phyloP scores from a whole-genome alignment of 805 yeast genomes.

The Suhomyces faveliae region DNA sequence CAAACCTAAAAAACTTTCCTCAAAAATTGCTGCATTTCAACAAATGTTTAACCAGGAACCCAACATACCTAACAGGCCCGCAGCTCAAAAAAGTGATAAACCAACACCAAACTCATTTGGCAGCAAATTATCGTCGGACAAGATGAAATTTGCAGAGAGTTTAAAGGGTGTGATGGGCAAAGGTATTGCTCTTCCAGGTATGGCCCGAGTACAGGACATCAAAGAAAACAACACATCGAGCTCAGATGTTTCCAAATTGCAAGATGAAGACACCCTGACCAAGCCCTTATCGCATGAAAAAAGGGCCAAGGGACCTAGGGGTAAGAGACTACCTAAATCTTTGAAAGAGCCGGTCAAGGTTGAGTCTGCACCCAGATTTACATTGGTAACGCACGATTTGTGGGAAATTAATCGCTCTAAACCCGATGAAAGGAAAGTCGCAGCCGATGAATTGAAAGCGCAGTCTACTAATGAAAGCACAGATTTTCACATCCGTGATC shows the following conservation, averaged over 20 bases:
- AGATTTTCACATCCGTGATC: neutral
- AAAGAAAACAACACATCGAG: neutral
- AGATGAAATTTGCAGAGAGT: constrained; percentile 53
- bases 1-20: constrained; percentile 74
- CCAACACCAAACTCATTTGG: neutral
- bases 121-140: constrained; percentile 33
- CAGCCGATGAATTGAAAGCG: neutral
- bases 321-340: constrained; percentile 64
- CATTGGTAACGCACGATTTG: constrained; percentile 29
- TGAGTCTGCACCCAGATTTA: constrained; percentile 35
- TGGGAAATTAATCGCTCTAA: constrained; percentile 32
- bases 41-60: constrained; percentile 55
- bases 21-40: constrained; percentile 79
- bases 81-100: constrained; percentile 2
- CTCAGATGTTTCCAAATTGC: neutral
- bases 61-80: constrained; percentile 1
- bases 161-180: constrained; percentile 56
- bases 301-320: constrained; percentile 73
- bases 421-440: constrained; percentile 2
- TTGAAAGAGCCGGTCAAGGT: constrained; percentile 43
- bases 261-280: constrained; percentile 10
- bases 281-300: constrained; percentile 30
- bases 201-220: constrained; percentile 21
- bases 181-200: constrained; percentile 53
- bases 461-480: neutral